These are phyloP conservation scores for Elsinoe fawcettii DNA, from an alignment of 2,329 filamentous ascomycete species.

Conservation along the genomic window DNA sequence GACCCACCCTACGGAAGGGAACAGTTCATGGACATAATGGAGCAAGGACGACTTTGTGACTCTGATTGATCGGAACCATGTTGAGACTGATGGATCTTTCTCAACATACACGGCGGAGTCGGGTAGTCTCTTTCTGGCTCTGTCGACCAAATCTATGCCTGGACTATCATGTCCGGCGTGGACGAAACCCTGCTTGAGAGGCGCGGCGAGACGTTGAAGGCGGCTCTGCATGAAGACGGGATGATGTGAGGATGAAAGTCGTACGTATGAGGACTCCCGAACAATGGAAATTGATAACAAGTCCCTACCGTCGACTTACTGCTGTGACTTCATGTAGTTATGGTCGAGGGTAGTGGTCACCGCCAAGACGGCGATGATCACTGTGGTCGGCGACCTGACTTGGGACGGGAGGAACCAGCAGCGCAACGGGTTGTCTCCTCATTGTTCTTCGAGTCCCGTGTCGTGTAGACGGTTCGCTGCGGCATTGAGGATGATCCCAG, in stretches of 20 bases:
- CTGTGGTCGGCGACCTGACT: background rate
- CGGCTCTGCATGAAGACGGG: background rate
- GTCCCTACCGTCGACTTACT: background rate
- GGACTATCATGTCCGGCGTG: background rate
- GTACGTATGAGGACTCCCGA: no score
- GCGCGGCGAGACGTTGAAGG: background rate
- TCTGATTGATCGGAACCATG: no score
- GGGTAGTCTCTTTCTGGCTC: background rate
- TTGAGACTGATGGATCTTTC: no score
- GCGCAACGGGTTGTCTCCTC: background rate
- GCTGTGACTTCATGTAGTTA: background rate
- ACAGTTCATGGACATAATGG: no score
- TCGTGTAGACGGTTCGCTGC: no score
- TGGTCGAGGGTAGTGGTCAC: background rate
- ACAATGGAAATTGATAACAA: no score
- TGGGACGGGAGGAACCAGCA: background rate
- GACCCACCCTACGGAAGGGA: no score
- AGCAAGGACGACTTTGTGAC: no score
- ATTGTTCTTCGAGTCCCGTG: background rate
- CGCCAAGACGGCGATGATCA: slow-evolving; percentile 1
- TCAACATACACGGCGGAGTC: background rate
- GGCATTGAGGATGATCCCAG: no score
- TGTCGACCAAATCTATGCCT: background rate
- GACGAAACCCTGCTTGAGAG: background rate
- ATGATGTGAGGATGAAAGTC: background rate